Conservation (phyloP, 106 monocot genomes). For the Triglochin maritima region DNA sequence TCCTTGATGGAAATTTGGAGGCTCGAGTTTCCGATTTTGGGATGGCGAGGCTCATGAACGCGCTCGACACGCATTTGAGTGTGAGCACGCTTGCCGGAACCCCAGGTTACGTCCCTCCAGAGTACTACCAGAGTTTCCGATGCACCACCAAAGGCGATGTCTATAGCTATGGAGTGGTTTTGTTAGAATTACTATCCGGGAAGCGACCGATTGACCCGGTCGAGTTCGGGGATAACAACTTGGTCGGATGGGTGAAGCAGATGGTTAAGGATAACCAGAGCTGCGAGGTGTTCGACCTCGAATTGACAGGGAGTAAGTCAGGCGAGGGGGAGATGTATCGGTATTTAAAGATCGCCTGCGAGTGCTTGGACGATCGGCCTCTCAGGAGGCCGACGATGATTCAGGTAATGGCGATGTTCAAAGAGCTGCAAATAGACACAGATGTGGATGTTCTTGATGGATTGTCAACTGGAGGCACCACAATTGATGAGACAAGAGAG, state of each 20-base stretch:
- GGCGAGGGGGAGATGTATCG: background rate
- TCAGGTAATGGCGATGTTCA: conserved; percentile 12
- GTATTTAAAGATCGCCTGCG: conserved; percentile 7
- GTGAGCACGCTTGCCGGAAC: conserved; percentile 21
- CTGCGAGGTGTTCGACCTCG: conserved; percentile 5
- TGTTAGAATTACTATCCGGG: conserved; percentile 11
- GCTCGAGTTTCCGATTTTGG: conserved; percentile 20
- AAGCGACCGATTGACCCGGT: conserved; percentile 2
- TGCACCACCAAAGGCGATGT: conserved; percentile 14
- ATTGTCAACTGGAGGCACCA: conserved; percentile 17
- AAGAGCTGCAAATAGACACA: conserved; percentile 48
- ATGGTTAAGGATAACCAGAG: background rate
- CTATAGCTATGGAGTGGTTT: conserved; percentile 12
- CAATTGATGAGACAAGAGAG: conserved; percentile 44
- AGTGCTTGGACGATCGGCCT: conserved; percentile 9
- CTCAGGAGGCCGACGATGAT: conserved; percentile 7
- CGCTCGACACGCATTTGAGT: conserved; percentile 21
- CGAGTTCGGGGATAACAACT: conserved; percentile 5
- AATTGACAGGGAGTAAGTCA: background rate
- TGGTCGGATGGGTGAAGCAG: conserved; percentile 10
- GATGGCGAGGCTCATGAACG: conserved; percentile 11
- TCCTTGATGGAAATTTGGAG: conserved; percentile 7
- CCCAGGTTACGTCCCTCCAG: conserved; percentile 17
- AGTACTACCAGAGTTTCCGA: conserved; percentile 13
- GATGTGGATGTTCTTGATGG: conserved; percentile 57